Conservation (phyloP, 2,329 filamentous ascomycete species). For the Exserohilum rostratum region DNA sequence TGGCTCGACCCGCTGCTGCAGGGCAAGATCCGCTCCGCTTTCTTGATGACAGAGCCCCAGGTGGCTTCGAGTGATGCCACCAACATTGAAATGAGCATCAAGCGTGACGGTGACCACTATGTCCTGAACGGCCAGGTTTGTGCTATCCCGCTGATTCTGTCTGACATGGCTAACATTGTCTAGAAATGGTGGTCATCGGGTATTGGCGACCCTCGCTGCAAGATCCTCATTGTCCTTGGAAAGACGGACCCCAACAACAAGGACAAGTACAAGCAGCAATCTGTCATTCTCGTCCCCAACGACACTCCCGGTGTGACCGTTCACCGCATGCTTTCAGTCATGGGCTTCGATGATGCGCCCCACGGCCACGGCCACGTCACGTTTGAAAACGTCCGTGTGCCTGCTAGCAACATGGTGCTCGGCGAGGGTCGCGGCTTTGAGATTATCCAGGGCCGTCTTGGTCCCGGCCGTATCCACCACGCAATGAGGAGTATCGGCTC, state of each 20-base stretch:
- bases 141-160: not conserved
- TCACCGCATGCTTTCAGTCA: slow-evolving; percentile 90
- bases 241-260: slow-evolving; percentile 80
- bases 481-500: slow-evolving; percentile 94
- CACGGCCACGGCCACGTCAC: slow-evolving; percentile 94
- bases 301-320: slow-evolving; percentile 85
- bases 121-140: slow-evolving; percentile 84
- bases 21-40: slow-evolving; percentile 85
- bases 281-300: slow-evolving; percentile 86
- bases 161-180: slow-evolving; percentile 57
- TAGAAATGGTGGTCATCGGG: slow-evolving; percentile 99
- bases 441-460: slow-evolving; percentile 96
- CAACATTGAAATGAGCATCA: slow-evolving; percentile 87
- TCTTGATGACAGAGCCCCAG: slow-evolving; percentile 92
- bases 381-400: slow-evolving; percentile 90
- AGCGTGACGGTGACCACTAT: slow-evolving; percentile 82
- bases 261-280: slow-evolving; percentile 87
- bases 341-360: slow-evolving; percentile 97
- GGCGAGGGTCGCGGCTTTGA: slow-evolving; percentile 95
- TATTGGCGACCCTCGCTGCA: slow-evolving; percentile 88
- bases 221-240: slow-evolving; percentile 95
- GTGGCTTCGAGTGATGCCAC: slow-evolving; percentile 89
- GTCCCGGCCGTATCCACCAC: slow-evolving; percentile 95
- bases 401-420: slow-evolving; percentile 81
- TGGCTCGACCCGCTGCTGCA: slow-evolving; percentile 84